These are phyloP conservation scores for Oehlia diaphana DNA, from an alignment of 192 early-diverging fungal species.

Conservation along the genomic window DNA sequence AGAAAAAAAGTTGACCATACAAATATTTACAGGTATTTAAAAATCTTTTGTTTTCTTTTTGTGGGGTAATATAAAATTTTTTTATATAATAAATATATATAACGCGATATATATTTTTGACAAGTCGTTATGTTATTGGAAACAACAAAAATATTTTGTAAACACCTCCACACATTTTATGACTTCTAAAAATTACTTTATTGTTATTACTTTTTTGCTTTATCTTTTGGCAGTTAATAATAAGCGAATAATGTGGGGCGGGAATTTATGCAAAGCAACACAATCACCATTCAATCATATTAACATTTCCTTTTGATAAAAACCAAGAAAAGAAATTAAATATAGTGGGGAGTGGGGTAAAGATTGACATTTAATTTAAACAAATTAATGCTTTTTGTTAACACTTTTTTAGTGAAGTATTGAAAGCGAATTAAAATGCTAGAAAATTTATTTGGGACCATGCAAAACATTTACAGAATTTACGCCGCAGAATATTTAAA, in stretches of 20 bases:
- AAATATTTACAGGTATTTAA: not conserved
- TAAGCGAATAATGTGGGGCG: not conserved
- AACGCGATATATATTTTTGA: no score
- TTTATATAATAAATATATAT: no score
- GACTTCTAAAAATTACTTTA: not conserved
- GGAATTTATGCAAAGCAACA: not conserved
- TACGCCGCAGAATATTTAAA: not conserved
- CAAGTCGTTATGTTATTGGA: not conserved
- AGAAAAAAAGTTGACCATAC: not conserved
- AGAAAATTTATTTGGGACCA: not conserved
- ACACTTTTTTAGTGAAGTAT: not conserved
- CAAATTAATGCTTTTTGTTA: not conserved
- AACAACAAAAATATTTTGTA: not conserved
- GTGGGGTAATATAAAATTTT: no score
- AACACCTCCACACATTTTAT: not conserved
- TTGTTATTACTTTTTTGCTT: not conserved
- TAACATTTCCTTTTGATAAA: not conserved
- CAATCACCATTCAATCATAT: not conserved
- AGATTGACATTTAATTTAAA: not conserved
- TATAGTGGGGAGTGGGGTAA: not conserved
- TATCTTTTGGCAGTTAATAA: not conserved
- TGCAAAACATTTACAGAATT: not conserved
- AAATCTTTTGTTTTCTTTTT: no score
- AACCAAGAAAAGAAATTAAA: not conserved
- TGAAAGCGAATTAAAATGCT: not conserved